These are phyloP conservation scores for Ceratobasidium sp. DNA, from an alignment of 1,284 basidiomycete species.

Conservation along the genomic window DNA sequence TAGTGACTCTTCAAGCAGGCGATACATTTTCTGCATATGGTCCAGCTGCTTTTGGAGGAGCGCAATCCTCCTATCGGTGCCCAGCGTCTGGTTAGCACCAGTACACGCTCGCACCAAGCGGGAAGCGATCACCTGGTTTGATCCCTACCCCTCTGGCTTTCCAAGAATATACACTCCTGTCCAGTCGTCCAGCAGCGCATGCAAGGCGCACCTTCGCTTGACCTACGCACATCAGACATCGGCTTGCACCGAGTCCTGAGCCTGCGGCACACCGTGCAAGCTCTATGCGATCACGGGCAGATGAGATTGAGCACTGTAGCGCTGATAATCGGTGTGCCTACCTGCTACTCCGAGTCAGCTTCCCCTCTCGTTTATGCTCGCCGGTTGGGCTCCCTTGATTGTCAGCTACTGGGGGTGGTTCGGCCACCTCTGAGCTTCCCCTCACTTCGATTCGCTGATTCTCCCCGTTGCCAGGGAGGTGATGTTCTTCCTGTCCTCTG, in stretches of 20 bases:
- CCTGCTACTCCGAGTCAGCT: constrained; percentile 5
- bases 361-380: background rate
- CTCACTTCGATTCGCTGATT: background rate
- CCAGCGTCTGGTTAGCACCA: background rate
- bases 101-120: background rate
- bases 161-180: background rate
- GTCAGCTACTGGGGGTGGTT: background rate
- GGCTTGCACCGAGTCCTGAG: background rate
- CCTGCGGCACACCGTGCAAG: background rate
- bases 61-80: background rate
- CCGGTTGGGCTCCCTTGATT: background rate
- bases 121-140: background rate
- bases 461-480: background rate
- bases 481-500: background rate
- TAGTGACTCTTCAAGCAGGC: background rate
- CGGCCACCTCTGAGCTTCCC: background rate
- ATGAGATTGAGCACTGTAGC: too few species aligned
- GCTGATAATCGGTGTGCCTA: background rate
- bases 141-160: background rate
- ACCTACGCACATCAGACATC: background rate
- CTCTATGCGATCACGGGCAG: background rate
- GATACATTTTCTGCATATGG: background rate
- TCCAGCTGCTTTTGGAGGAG: background rate
- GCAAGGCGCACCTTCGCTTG: background rate
- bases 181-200: constrained; percentile 2